phyloP scores from a whole-genome alignment of 2,329 filamentous ascomycete genomes.

The Penicillium sp. region DNA sequence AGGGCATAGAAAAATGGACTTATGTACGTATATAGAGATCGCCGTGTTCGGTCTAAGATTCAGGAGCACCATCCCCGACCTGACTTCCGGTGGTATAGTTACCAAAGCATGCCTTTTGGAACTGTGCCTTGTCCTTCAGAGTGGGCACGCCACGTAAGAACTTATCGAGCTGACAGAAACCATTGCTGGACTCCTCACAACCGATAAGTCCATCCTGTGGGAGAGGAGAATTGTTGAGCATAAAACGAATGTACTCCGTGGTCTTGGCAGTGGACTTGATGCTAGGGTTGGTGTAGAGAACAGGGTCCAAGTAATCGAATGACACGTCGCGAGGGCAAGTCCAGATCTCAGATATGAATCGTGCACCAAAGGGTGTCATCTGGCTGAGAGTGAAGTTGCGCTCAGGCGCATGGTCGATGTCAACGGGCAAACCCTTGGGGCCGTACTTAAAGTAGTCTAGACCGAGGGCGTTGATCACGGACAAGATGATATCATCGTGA shows the following conservation, averaged over 20 bases:
- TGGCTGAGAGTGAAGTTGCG: conserved; percentile 44
- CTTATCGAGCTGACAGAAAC: conserved; percentile 24
- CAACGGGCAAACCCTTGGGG: conserved; percentile 19
- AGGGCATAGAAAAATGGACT: not conserved
- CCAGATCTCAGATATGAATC: conserved; percentile 49
- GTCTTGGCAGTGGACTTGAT: conserved; percentile 11
- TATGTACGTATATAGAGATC: not conserved
- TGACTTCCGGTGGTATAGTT: conserved; percentile 20
- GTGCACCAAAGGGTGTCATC: conserved; percentile 49
- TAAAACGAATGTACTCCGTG: conserved; percentile 24
- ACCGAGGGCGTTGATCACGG: conserved; percentile 45
- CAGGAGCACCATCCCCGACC: conserved; percentile 21
- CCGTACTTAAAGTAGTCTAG: conserved; percentile 45
- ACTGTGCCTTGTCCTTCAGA: conserved; percentile 23
- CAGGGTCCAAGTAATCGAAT: conserved; percentile 21
- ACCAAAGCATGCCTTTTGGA: conserved; percentile 27
- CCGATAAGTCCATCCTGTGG: conserved; percentile 23
- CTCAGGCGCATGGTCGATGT: conserved; percentile 35
- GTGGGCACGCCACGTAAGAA: conserved; percentile 21
- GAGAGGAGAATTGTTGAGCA: conserved; percentile 26
- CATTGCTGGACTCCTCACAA: conserved; percentile 21
- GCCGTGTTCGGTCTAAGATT: not conserved
- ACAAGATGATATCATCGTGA: conserved; percentile 48
- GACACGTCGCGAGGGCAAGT: conserved; percentile 35
- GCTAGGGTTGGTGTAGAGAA: conserved; percentile 32